phyloP scores from a whole-genome alignment of 129 eudicot species.

The Gnaphalium uliginosum region DNA sequence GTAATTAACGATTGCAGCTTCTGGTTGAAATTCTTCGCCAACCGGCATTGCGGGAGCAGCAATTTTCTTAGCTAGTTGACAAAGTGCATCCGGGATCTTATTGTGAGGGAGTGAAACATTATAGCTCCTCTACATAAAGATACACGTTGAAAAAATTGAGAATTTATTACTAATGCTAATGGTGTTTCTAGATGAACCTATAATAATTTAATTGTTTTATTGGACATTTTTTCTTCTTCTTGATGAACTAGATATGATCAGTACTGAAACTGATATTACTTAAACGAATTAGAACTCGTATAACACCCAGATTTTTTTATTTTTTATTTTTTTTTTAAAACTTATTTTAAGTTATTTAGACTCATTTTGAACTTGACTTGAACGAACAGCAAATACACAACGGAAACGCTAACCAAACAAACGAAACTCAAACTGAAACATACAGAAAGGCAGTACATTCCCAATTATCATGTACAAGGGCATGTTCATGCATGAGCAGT shows the following conservation, averaged over 20 bases:
- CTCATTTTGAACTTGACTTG: no score
- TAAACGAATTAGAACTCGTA: neutral
- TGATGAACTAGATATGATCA: neutral
- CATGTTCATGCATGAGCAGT: neutral
- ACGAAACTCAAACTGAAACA: no score
- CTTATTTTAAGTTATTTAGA: no score
- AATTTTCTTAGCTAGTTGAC: slow-evolving; percentile 68
- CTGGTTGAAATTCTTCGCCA: slow-evolving; percentile 77
- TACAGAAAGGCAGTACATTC: neutral
- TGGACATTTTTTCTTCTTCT: neutral
- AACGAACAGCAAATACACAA: no score
- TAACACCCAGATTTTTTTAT: no score
- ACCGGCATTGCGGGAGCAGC: slow-evolving; percentile 81
- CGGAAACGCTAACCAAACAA: no score
- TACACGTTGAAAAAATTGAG: neutral
- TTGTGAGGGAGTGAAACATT: slow-evolving; percentile 75
- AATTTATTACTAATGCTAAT: neutral
- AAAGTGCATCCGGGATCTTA: slow-evolving; percentile 77
- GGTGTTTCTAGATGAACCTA: neutral
- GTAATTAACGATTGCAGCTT: slow-evolving; percentile 95
- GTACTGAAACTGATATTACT: neutral
- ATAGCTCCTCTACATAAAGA: slow-evolving; percentile 70
- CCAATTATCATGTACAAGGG: neutral
- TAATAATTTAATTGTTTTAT: neutral
- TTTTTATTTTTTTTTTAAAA: no score